phyloP scores from a whole-genome alignment of 108 stramenopile species.

The Pelagomonas calceolata region DNA sequence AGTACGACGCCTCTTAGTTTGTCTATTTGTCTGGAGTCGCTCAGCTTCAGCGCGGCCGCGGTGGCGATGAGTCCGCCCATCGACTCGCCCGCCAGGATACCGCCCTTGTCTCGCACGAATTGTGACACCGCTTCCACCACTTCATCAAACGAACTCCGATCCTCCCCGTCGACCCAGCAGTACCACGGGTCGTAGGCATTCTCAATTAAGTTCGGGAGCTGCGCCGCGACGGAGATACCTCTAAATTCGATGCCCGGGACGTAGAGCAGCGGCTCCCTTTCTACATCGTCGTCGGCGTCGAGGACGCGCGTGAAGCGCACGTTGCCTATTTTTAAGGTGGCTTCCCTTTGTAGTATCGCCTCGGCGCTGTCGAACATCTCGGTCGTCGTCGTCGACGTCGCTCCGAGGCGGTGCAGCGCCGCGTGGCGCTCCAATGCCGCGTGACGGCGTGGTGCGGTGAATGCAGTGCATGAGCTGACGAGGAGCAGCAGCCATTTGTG shows the following conservation, averaged over 20 bases:
- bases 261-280: not conserved
- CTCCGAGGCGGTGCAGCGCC: too few species aligned
- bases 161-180: constrained; percentile 1
- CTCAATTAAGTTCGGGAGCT: not conserved
- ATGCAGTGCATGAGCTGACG: too few species aligned
- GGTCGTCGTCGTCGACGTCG: too few species aligned
- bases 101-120: constrained; percentile 30
- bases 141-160: constrained; percentile 43
- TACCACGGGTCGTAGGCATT: constrained; percentile 1
- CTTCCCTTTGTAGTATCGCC: too few species aligned
- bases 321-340: too few species aligned
- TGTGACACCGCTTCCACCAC: constrained; percentile 36
- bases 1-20: constrained; percentile 54
- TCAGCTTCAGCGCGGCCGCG: constrained; percentile 51
- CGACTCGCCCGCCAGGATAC: constrained; percentile 66
- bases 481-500: too few species aligned
- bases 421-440: too few species aligned
- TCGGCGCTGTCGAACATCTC: too few species aligned
- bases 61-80: constrained; percentile 70
- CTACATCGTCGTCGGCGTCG: too few species aligned
- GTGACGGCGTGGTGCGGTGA: too few species aligned
- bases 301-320: too few species aligned
- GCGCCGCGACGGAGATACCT: not conserved
- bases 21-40: not conserved
- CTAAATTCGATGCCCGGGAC: not conserved